phyloP scores from a whole-genome alignment of 352 stramenopile genomes.

The Phytopythium delawarense region DNA sequence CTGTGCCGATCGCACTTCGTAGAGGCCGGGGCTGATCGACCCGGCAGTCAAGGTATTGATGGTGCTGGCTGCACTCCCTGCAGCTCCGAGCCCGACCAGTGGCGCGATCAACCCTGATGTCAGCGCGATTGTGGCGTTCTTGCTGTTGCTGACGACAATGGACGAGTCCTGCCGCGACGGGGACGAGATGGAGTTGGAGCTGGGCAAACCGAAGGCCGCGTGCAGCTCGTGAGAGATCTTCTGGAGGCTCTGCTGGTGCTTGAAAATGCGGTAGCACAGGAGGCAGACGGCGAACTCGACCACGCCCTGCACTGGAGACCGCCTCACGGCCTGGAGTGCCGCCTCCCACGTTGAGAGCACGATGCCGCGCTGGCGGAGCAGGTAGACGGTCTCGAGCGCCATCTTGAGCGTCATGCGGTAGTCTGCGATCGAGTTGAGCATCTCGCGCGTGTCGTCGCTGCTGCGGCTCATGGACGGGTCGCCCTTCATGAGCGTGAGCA shows the following conservation, averaged over 20 bases:
- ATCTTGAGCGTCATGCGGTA: constrained; percentile 83
- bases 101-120: background rate
- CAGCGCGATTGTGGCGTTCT: background rate
- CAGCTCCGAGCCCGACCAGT: background rate
- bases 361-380: constrained; percentile 58
- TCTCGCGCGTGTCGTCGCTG: constrained; percentile 16
- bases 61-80: background rate
- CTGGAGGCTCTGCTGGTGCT: constrained; percentile 54
- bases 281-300: constrained; percentile 64
- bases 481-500: constrained; percentile 26
- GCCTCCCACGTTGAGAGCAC: constrained; percentile 52
- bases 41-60: background rate
- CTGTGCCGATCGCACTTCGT: constrained; percentile 11
- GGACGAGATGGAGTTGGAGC: background rate
- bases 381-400: constrained; percentile 61
- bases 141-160: background rate
- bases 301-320: constrained; percentile 24
- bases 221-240: constrained; percentile 43
- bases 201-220: constrained; percentile 2
- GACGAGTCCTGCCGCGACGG: background rate
- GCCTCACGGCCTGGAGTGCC: constrained; percentile 35
- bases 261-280: constrained; percentile 75
- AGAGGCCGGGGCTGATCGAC: constrained; percentile 10
- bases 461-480: constrained; percentile 10
- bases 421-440: constrained; percentile 33